phyloP scores from a whole-genome alignment of 306 rosid species.

The Cicer cuneatum region DNA sequence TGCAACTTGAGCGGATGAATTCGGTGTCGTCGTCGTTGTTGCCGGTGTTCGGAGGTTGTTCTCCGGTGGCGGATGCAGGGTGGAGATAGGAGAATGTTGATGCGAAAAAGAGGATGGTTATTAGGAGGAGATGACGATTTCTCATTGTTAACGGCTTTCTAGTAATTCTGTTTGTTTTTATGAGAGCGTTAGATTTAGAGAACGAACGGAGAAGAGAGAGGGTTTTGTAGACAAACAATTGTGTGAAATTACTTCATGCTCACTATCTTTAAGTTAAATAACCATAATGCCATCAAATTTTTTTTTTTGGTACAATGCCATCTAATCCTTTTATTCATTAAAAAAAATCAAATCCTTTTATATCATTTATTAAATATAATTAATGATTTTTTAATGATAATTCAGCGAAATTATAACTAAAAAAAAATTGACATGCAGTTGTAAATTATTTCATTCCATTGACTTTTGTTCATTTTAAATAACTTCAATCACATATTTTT shows the following conservation, averaged over 20 bases:
- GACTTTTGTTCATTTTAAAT: too few relatives aligned
- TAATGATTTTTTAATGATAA: too few relatives aligned
- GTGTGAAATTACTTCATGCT: slow-evolving; percentile 4
- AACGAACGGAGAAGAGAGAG: neutral
- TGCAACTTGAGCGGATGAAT: slow-evolving; percentile 85
- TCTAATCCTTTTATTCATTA: too few relatives aligned
- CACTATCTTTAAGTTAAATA: neutral
- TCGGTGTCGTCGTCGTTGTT: slow-evolving; percentile 37
- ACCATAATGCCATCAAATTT: neutral
- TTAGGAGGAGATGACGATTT: slow-evolving; percentile 26
- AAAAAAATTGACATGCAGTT: neutral
- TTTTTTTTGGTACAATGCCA: too few relatives aligned
- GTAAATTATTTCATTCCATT: too few relatives aligned
- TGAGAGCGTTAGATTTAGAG: neutral
- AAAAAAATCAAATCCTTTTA: too few relatives aligned
- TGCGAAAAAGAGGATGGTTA: slow-evolving; percentile 19
- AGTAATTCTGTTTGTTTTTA: neutral
- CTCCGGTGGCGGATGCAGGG: neutral
- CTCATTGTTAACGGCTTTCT: slow-evolving; percentile 35
- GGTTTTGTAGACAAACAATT: slow-evolving; percentile 45
- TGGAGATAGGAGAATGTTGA: slow-evolving; percentile 40
- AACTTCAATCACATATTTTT: too few relatives aligned
- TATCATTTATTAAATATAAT: too few relatives aligned
- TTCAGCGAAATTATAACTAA: too few relatives aligned
- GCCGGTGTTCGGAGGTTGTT: neutral